Percentiles rank a stretch among this genome's conserved stretches.
Conservation (phyloP, 345 rosid species). For the Salix purpurea region DNA sequence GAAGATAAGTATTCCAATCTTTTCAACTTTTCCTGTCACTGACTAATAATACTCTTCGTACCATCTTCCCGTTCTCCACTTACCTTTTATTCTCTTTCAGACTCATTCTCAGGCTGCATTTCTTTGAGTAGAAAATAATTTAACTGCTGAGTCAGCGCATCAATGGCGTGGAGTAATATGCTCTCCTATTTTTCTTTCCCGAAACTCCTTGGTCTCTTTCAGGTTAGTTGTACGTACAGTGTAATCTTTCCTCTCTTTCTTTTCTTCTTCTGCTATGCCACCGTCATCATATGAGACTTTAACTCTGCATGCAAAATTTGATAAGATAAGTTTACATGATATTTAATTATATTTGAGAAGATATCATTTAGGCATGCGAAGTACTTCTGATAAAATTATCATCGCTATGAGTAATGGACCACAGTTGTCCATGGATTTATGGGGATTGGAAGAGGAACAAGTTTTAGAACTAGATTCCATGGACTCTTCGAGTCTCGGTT, state of each 20-base stretch:
- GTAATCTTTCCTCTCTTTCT: too few species aligned
- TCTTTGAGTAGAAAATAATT: not conserved
- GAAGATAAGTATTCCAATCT: not conserved
- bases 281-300: not conserved
- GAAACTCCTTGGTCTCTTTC: conserved; percentile 5
- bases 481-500: not conserved
- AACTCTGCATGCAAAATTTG: not conserved
- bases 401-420: not conserved
- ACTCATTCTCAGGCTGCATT: not conserved
- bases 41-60: not conserved
- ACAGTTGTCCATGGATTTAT: not conserved
- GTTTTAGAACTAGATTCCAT: not conserved
- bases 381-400: not conserved
- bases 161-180: conserved; percentile 17
- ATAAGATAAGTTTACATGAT: not conserved
- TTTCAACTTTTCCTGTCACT: not conserved
- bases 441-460: not conserved
- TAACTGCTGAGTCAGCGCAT: not conserved
- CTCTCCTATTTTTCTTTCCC: conserved; percentile 5
- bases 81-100: not conserved
- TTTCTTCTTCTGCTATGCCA: not conserved
- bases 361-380: not conserved
- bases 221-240: conserved; percentile 1
- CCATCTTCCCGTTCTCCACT: not conserved
- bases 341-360: not conserved